Conservation (phyloP, 352 stramenopile species). For the Globisporangium rhizosaccharum region DNA sequence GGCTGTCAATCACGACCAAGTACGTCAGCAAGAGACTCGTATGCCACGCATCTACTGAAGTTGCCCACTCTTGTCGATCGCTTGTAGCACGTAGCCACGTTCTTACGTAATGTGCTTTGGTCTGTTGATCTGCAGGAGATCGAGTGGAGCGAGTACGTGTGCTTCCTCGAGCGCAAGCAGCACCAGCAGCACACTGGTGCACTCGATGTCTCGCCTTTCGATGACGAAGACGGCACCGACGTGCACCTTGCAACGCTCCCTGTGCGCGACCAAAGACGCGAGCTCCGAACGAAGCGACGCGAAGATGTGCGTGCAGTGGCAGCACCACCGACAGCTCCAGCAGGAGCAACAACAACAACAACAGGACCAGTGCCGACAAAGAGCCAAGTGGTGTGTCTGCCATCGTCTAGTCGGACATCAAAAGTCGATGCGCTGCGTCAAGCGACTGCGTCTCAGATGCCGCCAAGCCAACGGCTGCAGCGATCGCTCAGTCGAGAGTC, state of each 20-base stretch:
- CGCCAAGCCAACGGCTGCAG: neutral
- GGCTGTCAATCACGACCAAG: slow-evolving; percentile 43
- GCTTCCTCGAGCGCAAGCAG: slow-evolving; percentile 29
- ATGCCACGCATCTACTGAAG: too few relatives aligned
- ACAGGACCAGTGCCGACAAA: neutral
- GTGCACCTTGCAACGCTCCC: neutral
- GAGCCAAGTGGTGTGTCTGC: too few relatives aligned
- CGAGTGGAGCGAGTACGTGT: slow-evolving; percentile 56
- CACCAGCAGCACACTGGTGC: neutral
- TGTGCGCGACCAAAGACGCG: slow-evolving; percentile 8
- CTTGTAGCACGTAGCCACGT: neutral
- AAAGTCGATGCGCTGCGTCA: too few relatives aligned
- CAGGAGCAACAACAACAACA: too few relatives aligned
- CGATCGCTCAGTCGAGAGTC: neutral
- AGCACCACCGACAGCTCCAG: too few relatives aligned
- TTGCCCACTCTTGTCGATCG: neutral
- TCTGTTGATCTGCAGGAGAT: slow-evolving; percentile 19
- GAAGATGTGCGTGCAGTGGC: slow-evolving; percentile 17
- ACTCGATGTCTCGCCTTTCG: neutral
- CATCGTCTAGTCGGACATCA: too few relatives aligned
- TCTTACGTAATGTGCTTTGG: neutral
- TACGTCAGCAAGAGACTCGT: slow-evolving; percentile 19
- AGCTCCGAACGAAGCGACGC: slow-evolving; percentile 22
- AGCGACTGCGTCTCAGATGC: too few relatives aligned
- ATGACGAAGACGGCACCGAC: neutral